Percentiles rank a stretch among this genome's conserved stretches.
phyloP scores from a whole-genome alignment of 768 basidiomycete species.

The Boletus subparvulus region DNA sequence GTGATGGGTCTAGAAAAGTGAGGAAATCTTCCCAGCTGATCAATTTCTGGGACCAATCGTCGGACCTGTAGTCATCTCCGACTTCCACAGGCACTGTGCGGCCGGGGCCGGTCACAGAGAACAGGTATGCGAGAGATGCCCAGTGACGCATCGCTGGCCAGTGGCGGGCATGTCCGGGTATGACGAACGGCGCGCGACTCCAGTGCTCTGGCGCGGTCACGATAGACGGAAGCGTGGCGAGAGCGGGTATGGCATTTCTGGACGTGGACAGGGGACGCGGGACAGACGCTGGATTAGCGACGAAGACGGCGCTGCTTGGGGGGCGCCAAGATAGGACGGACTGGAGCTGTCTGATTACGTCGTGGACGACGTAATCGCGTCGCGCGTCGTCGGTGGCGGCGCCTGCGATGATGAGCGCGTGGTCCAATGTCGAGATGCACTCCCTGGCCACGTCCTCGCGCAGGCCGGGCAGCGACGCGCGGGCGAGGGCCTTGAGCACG shows the following conservation, averaged over 20 bases:
- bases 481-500: slow-evolving; percentile 53
- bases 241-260: slow-evolving; percentile 38
- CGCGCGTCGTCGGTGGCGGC: slow-evolving; percentile 57
- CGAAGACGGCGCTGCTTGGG: slow-evolving; percentile 9
- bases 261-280: slow-evolving; percentile 5
- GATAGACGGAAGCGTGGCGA: slow-evolving; percentile 56
- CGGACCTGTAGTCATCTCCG: slow-evolving; percentile 76
- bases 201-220: slow-evolving; percentile 47
- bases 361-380: slow-evolving; percentile 55
- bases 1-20: slow-evolving; percentile 36
- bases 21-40: slow-evolving; percentile 81
- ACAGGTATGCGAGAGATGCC: slow-evolving; percentile 68
- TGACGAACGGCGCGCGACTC: slow-evolving; percentile 64
- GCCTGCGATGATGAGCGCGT: slow-evolving; percentile 81
- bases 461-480: slow-evolving; percentile 19
- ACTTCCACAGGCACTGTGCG: slow-evolving; percentile 90
- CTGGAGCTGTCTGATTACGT: slow-evolving; percentile 65
- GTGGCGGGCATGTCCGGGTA: slow-evolving; percentile 56
- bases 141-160: slow-evolving; percentile 87
- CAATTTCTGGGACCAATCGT: slow-evolving; percentile 79
- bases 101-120: slow-evolving; percentile 69
- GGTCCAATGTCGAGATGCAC: slow-evolving; percentile 66
- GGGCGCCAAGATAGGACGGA: slow-evolving; percentile 7
- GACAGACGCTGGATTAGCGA: not conserved
- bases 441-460: slow-evolving; percentile 33